Evolutionary conservation across 352 stramenopile genomes (phyloP).

Genomic region (Globisporangium mamillatum): DNA sequence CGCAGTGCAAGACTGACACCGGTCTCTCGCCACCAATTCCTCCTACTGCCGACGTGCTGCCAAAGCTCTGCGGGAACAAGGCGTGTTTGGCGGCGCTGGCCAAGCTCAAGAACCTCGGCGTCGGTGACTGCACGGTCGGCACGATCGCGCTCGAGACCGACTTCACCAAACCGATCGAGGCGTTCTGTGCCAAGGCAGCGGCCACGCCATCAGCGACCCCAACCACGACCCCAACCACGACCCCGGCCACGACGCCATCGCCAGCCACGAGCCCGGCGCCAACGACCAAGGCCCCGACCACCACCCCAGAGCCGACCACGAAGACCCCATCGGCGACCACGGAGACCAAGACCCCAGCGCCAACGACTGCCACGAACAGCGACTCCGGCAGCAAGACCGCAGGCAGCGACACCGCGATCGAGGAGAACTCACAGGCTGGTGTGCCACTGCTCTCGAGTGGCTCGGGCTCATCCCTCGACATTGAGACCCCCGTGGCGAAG

Average conservation of each 20-base stretch:
- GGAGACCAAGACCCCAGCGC: not conserved
- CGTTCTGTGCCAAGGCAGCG: not conserved
- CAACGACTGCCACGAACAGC: not conserved
- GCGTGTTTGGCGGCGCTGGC: conserved; percentile 23
- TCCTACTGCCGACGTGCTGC: conserved; percentile 7
- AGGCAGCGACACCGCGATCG: not conserved
- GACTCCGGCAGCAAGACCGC: not conserved
- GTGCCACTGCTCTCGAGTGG: not conserved
- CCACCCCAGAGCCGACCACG: conserved; percentile 5
- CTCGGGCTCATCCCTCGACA: not conserved
- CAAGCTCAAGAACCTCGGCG: conserved; percentile 15
- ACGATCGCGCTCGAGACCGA: conserved; percentile 19
- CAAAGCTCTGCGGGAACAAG: conserved; percentile 24
- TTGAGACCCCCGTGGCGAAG: not conserved
- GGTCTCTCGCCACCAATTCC: conserved; percentile 10
- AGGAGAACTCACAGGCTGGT: not conserved
- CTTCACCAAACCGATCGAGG: conserved; percentile 11
- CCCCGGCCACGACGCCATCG: not conserved
- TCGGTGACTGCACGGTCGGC: conserved; percentile 26
- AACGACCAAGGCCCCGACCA: not conserved
- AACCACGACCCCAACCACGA: not conserved
- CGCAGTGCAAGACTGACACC: conserved; percentile 17
- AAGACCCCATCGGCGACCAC: conserved; percentile 2
- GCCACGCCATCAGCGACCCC: not conserved
- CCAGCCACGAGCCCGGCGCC: not conserved